These are phyloP conservation scores for Geosmithia putterillii DNA, from an alignment of 2,329 filamentous ascomycete genomes.

Conservation along the genomic window DNA sequence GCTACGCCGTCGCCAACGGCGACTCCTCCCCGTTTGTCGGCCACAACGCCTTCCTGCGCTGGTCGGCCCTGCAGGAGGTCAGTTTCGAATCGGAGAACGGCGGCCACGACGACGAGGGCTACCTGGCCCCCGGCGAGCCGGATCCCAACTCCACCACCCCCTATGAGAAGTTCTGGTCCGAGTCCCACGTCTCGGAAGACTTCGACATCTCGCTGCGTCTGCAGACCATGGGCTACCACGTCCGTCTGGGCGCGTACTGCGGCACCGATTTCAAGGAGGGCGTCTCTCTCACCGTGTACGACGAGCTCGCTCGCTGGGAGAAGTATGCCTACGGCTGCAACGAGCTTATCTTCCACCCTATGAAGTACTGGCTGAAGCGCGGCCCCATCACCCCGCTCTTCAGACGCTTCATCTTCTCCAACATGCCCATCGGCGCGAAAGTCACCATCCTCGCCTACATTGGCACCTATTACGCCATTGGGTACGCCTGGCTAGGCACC, in stretches of 20 bases:
- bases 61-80: slow-evolving; percentile 32
- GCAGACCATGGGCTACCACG: slow-evolving; percentile 54
- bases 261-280: slow-evolving; percentile 61
- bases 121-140: slow-evolving; percentile 9
- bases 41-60: slow-evolving; percentile 64
- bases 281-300: slow-evolving; percentile 61
- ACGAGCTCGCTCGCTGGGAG: slow-evolving; percentile 60
- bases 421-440: slow-evolving; percentile 54
- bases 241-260: slow-evolving; percentile 58
- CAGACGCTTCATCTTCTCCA: slow-evolving; percentile 43
- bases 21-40: slow-evolving; percentile 67
- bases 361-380: slow-evolving; percentile 46
- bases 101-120: slow-evolving; percentile 37
- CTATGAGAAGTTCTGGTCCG: slow-evolving; percentile 49
- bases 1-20: slow-evolving; percentile 57
- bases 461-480: slow-evolving; percentile 61
- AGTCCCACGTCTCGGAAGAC: slow-evolving; percentile 64
- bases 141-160: background rate
- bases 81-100: slow-evolving; percentile 3
- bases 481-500: slow-evolving; percentile 53
- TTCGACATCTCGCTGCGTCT: slow-evolving; percentile 65
- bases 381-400: slow-evolving; percentile 58
- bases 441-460: slow-evolving; percentile 61
- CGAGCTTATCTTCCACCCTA: slow-evolving; percentile 57
- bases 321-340: slow-evolving; percentile 64